Percentiles rank a stretch among this genome's conserved stretches.
Evolutionary conservation across 2,329 filamentous ascomycete genomes (phyloP).

Genomic region (Emergomyces orientalis): DNA sequence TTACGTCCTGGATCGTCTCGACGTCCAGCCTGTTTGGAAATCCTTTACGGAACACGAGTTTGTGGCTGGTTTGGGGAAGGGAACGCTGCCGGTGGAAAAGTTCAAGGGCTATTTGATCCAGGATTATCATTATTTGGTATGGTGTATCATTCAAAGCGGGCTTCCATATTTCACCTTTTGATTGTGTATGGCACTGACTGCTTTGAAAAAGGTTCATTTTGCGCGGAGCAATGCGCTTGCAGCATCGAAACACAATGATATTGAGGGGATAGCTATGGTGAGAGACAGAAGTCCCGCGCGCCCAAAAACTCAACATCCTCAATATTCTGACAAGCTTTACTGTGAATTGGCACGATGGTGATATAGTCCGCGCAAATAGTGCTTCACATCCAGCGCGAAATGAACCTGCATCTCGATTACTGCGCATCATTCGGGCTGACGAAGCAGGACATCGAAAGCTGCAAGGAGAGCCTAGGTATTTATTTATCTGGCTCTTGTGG

Average conservation of each 20-base stretch:
- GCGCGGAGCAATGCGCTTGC: constrained; percentile 76
- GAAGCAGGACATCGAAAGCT: constrained; percentile 59
- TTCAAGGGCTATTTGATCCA: constrained; percentile 89
- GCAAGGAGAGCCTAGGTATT: constrained; percentile 64
- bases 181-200: constrained; percentile 6
- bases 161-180: neutral
- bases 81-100: constrained; percentile 60
- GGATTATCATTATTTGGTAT: constrained; percentile 80
- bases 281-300: constrained; percentile 19
- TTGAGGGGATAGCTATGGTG: constrained; percentile 63
- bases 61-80: constrained; percentile 64
- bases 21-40: constrained; percentile 66
- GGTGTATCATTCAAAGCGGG: constrained; percentile 17
- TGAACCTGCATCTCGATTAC: constrained; percentile 70
- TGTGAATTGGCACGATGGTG: neutral
- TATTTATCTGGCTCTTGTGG: neutral
- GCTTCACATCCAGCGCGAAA: constrained; percentile 67
- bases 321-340: constrained; percentile 1
- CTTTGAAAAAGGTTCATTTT: constrained; percentile 60
- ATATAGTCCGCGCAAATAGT: constrained; percentile 59
- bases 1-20: constrained; percentile 65
- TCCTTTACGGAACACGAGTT: constrained; percentile 74
- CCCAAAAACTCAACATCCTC: neutral
- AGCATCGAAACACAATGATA: constrained; percentile 69
- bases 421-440: constrained; percentile 73